These are phyloP conservation scores for Saitozyma sp. DNA, from an alignment of 768 basidiomycete species.

Conservation along the genomic window DNA sequence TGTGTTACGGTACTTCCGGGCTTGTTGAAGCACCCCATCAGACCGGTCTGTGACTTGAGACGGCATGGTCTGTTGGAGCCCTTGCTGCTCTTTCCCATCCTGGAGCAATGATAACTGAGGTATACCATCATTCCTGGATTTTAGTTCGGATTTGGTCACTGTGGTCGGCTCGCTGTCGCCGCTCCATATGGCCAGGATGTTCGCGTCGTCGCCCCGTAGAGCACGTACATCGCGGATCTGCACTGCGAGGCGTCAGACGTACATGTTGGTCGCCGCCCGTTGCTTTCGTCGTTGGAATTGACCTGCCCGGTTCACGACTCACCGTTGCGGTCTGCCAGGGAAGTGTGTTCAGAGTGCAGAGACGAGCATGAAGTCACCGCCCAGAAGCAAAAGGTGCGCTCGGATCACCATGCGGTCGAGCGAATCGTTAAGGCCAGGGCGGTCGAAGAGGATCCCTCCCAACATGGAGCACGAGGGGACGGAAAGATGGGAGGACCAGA, in stretches of 20 bases:
- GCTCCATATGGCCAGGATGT: constrained; percentile 31
- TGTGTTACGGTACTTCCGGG: constrained; percentile 43
- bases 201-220: constrained; percentile 28
- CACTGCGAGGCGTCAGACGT: constrained; percentile 15
- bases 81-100: too few species aligned
- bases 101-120: too few species aligned
- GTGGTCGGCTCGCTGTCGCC: too few species aligned
- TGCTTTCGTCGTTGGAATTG: too few species aligned
- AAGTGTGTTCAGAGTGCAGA: too few species aligned
- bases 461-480: too few species aligned
- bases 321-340: constrained; percentile 51
- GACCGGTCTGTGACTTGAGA: too few species aligned
- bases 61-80: too few species aligned
- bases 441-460: not conserved
- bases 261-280: too few species aligned
- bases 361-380: not conserved
- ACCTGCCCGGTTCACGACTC: not conserved
- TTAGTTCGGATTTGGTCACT: too few species aligned
- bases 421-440: not conserved
- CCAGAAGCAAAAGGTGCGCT: not conserved
- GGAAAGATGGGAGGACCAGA: too few species aligned
- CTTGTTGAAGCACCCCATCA: constrained; percentile 10
- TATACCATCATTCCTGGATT: too few species aligned
- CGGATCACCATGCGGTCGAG: not conserved
- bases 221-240: constrained; percentile 46